These are phyloP conservation scores for Corrigiola litoralis DNA, from an alignment of 179 eudicot species.

Conservation along the genomic window DNA sequence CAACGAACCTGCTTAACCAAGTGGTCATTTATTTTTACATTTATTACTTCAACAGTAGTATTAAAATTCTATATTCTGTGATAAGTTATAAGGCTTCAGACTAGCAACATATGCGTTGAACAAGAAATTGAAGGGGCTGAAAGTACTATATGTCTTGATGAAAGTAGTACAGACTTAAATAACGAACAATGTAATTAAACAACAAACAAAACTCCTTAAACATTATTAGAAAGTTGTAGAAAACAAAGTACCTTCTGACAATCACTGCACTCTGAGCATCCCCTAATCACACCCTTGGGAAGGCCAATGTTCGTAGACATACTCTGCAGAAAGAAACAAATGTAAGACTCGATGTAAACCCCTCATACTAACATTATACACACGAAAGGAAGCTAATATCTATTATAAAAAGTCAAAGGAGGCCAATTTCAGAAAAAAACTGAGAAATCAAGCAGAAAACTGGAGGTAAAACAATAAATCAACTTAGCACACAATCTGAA, in stretches of 20 bases:
- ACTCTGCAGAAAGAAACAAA: constrained; percentile 27
- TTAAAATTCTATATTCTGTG: background rate
- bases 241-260: constrained; percentile 50
- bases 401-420: background rate
- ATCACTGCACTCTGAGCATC: constrained; percentile 48
- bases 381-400: background rate
- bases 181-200: background rate
- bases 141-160: background rate
- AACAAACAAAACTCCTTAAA: background rate
- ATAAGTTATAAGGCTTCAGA: background rate
- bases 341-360: background rate
- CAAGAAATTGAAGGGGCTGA: background rate
- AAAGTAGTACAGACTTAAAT: background rate
- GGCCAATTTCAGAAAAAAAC: background rate
- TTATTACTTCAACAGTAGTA: background rate
- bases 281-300: constrained; percentile 65
- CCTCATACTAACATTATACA: background rate
- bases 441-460: background rate
- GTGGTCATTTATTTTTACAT: background rate
- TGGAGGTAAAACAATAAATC: background rate
- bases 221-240: background rate
- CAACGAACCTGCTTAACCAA: background rate
- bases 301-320: constrained; percentile 27
- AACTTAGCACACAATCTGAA: background rate
- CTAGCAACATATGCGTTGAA: background rate